phyloP scores from a whole-genome alignment of 306 rosid species.

The Fragaria vesca region DNA sequence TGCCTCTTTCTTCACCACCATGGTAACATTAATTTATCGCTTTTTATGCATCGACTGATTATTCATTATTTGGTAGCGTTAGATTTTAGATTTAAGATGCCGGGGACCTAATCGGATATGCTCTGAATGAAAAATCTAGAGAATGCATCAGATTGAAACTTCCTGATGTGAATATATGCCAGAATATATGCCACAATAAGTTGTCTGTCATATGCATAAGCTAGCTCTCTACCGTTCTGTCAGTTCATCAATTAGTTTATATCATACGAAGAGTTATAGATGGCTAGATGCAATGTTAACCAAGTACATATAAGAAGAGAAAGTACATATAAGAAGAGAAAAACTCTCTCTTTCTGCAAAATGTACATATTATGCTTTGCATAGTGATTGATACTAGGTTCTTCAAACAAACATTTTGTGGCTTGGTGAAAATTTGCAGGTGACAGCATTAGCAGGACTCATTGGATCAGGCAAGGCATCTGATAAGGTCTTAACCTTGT shows the following conservation, averaged over 20 bases:
- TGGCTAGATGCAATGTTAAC: too few species aligned
- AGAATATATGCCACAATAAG: neutral
- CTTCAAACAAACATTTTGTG: neutral
- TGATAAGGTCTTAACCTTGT: conserved; percentile 34
- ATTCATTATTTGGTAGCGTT: too few species aligned
- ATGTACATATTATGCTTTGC: neutral
- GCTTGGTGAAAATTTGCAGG: conserved; percentile 36
- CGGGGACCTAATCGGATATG: neutral
- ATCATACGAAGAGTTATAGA: too few species aligned
- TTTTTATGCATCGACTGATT: neutral
- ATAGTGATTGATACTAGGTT: neutral
- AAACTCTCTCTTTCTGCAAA: too few species aligned
- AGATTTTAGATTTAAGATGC: neutral
- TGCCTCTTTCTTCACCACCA: conserved; percentile 52
- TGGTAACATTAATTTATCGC: conserved; percentile 34
- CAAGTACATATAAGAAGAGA: too few species aligned
- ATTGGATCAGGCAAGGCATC: conserved; percentile 50
- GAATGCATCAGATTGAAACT: neutral
- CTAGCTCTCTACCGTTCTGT: neutral
- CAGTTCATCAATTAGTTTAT: neutral
- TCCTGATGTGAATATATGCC: neutral
- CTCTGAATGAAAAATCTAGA: too few species aligned
- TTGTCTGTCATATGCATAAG: neutral
- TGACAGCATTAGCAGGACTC: conserved; percentile 44
- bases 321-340: too few species aligned